Base-by-base conservation (phyloP, 2,329 filamentous ascomycete species). In the Neobulgaria alba region DNA sequence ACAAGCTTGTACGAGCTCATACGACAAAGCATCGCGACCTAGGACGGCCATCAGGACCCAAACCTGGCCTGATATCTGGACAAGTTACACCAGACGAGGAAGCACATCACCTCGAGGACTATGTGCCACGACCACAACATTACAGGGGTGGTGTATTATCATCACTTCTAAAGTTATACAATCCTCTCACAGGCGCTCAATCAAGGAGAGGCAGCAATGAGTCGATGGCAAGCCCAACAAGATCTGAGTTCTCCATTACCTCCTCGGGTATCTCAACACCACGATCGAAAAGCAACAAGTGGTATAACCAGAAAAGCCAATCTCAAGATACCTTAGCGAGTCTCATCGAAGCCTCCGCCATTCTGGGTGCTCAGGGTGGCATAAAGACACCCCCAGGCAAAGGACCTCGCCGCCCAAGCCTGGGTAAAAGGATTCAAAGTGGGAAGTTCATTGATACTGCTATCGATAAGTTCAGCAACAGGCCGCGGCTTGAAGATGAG, bases 131-230 rank as follows among this genome's bases (percentile, higher is more conserved):
- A 31, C 84, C 84, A 3, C 63, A 69, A 16, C 73, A 80, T 47
- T 89, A 85, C 58, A 76, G 79, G 36, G 81, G 79, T 20, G 84
- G 86, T 20, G 75, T 90, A 34, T 66, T 93, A 1, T 79, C 80
- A 2, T 81, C 79, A 0, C 65, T 93, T 0, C 65, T 92, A 36
- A 85, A 80, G 59, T 68, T 88, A 8, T 81, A 85, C 54, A 71
- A 77, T 43, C 66, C 75, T 45, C 66, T 68, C 33, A 10, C 18
- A 14, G 52, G 54, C 43, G 52, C 50, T 44, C 57, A 49, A 15
- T 54, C 46, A 7, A 51, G 54, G 30, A 62, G 51, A 42, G 46
- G 42, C 19, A 55, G 52, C 36, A 20, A 10, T 37, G 43, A 30
- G 0, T 50, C 49, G 9, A 67, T 68, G 10, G 57, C 54, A 4